phyloP scores from a whole-genome alignment of 805 yeast genomes.

The Candida vartiovaarae region DNA sequence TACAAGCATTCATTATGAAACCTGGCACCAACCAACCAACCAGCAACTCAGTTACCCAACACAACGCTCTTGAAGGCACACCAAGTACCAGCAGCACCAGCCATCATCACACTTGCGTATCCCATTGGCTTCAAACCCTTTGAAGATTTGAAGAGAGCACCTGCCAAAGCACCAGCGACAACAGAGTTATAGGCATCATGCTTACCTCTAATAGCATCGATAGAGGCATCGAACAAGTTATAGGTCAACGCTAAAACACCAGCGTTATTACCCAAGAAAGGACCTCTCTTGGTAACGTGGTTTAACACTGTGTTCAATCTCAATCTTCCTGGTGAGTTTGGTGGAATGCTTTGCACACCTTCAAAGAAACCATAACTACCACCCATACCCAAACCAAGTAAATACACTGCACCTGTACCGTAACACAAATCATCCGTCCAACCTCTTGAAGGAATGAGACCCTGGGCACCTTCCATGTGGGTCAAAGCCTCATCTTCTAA shows the following conservation, averaged over 20 bases:
- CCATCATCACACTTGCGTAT: slow-evolving; percentile 74
- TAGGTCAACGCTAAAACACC: slow-evolving; percentile 90
- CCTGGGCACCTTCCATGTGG: slow-evolving; percentile 80
- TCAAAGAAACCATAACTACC: slow-evolving; percentile 85
- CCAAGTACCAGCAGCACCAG: slow-evolving; percentile 92
- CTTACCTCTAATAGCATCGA: slow-evolving; percentile 78
- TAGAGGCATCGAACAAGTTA: slow-evolving; percentile 71
- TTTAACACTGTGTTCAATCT: slow-evolving; percentile 85
- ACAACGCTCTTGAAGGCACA: slow-evolving; percentile 58
- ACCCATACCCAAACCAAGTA: slow-evolving; percentile 81
- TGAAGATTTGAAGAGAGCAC: slow-evolving; percentile 83
- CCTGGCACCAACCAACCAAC: neutral
- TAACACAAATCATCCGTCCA: slow-evolving; percentile 97
- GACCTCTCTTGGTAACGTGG: slow-evolving; percentile 92
- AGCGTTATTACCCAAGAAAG: slow-evolving; percentile 89
- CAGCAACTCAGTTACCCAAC: slow-evolving; percentile 4
- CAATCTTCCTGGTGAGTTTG: slow-evolving; percentile 69
- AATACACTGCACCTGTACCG: slow-evolving; percentile 93
- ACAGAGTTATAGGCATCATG: slow-evolving; percentile 84
- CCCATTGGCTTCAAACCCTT: slow-evolving; percentile 86
- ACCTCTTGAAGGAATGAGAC: slow-evolving; percentile 91
- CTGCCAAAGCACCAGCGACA: slow-evolving; percentile 85
- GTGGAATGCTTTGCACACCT: slow-evolving; percentile 74
- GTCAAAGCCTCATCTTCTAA: slow-evolving; percentile 77
- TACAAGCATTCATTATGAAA: slow-evolving; percentile 2